Evolutionary conservation across 1,284 basidiomycete species (phyloP), one percentile per base, ranked within the genome.

Genomic region (Polyporus tsugae): DNA sequence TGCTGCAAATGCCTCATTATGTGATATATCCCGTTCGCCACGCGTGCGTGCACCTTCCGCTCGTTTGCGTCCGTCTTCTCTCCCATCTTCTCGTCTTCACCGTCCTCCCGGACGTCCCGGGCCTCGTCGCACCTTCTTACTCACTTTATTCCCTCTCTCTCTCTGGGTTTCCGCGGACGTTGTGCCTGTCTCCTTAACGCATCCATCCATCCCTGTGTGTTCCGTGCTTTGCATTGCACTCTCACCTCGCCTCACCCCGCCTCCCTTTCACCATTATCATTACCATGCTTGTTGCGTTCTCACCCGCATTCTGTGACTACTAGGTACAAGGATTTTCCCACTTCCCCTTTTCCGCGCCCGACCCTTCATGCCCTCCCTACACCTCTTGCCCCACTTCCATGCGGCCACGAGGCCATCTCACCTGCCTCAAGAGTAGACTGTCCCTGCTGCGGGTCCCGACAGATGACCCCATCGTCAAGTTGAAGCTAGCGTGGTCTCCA

Each of bases 1-100:
- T 82, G 80, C 67, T 82, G 80, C 74, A 81, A 79, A 72, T 81
- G 80, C 73, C 73, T 81, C 65, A 77, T 82, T 71, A 82, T 82
- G 80, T 82, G 77, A 78, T 65, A 77, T 68, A 65, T 72, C 39
- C 42, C n/a, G 69, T 60, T 46, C 41, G 49, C 59, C 64, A 22
- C 52, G 29, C 33, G 5, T 33, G 64, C 62, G 36, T 52, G 38
- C 36, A 22, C 36, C 36, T 36, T 60, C 61, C 61, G 44, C 35
- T 63, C 58, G 49, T 41, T 39, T 57, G 66, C 57, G 29, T 49
- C 22, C 19, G 35, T 36, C 38, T 42, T 29, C 19, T n/a, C n/a
- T 44, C 25, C 19, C 35, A 13, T 58, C n/a, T 22, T 29, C n/a
- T 38, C 22, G 35, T 46, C 25, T 19, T 57, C 36, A 41, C 44